These are phyloP conservation scores for Fraxinus sp. DNA, from an alignment of 305 asterid species.

Conservation along the genomic window DNA sequence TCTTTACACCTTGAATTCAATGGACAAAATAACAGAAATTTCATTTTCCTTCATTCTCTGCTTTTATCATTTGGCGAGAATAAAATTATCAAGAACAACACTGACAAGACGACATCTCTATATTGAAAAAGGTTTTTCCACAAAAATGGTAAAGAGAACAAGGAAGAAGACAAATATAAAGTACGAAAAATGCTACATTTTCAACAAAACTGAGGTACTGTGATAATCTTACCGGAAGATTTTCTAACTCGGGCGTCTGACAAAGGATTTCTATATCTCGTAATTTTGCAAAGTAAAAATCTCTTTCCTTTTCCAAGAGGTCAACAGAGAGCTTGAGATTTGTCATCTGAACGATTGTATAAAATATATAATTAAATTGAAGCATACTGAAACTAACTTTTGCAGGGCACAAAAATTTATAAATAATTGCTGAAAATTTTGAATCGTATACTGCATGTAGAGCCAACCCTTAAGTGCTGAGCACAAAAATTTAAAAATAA, in stretches of 20 bases:
- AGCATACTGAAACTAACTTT: background rate
- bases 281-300: slow-evolving; percentile 81
- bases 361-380: slow-evolving; percentile 13
- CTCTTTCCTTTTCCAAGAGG: slow-evolving; percentile 82
- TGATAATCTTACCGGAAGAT: slow-evolving; percentile 51
- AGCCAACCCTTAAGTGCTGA: background rate
- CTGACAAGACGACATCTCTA: background rate
- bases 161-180: background rate
- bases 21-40: background rate
- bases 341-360: slow-evolving; percentile 48
- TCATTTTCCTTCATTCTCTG: background rate
- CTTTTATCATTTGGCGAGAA: background rate
- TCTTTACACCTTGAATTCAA: background rate
- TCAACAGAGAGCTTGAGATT: slow-evolving; percentile 77
- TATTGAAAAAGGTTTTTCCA: background rate
- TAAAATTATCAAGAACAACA: background rate
- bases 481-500: background rate
- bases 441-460: background rate
- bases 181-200: background rate
- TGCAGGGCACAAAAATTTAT: background rate
- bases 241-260: slow-evolving; percentile 63
- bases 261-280: slow-evolving; percentile 88
- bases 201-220: background rate
- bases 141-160: background rate
- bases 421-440: background rate